These are phyloP conservation scores for Suillus occidentalis DNA, from an alignment of 768 basidiomycete genomes.

Conservation along the genomic window DNA sequence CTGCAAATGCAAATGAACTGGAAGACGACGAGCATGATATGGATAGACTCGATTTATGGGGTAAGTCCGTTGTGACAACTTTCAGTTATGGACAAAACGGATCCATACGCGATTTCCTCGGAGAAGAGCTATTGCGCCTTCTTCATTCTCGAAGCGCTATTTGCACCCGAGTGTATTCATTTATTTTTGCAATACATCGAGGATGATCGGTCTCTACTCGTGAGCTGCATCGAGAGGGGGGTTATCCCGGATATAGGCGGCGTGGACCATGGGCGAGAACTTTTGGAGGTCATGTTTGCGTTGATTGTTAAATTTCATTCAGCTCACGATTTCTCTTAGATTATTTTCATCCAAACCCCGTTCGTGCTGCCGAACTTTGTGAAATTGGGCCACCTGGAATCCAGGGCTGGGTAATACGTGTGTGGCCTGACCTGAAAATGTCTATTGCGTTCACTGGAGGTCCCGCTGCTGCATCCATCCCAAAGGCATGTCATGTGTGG, in stretches of 20 bases:
- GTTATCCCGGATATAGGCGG: too few species aligned
- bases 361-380: conserved; percentile 2
- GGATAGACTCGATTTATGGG: not conserved
- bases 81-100: conserved; percentile 15
- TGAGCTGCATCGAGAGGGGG: too few species aligned
- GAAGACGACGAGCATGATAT: not conserved
- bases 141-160: conserved; percentile 10
- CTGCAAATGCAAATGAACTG: not conserved
- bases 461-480: conserved; percentile 3
- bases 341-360: conserved; percentile 8
- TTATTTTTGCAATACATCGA: not conserved
- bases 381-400: conserved; percentile 2
- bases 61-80: not conserved
- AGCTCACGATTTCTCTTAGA: not conserved
- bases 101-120: conserved; percentile 20
- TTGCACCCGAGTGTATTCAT: conserved; percentile 1
- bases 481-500: conserved; percentile 1
- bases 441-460: conserved; percentile 7
- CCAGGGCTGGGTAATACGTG: conserved; percentile 3
- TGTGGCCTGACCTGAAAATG: conserved; percentile 7
- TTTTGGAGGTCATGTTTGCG: too few species aligned
- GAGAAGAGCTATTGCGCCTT: conserved; percentile 12
- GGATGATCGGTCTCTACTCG: too few species aligned
- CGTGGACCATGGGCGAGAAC: too few species aligned
- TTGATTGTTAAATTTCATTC: too few species aligned